These are phyloP conservation scores for Carallia pectinifolia DNA, from an alignment of 345 rosid genomes.

Conservation along the genomic window DNA sequence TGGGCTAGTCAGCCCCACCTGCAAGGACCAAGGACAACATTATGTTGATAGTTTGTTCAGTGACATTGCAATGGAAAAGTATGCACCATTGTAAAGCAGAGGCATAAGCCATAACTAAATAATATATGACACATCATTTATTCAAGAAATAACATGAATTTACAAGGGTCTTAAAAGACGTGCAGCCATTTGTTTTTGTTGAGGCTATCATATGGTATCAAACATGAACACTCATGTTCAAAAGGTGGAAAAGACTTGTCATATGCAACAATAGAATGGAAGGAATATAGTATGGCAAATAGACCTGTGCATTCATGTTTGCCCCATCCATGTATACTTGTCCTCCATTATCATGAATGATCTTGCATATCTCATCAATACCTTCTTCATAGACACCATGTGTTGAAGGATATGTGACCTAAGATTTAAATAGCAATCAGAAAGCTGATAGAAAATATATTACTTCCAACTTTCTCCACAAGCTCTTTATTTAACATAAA, in stretches of 20 bases:
- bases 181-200: not conserved
- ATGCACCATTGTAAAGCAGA: not conserved
- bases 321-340: slow-evolving; percentile 99
- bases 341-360: slow-evolving; percentile 93
- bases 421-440: slow-evolving; percentile 23
- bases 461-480: not conserved
- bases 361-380: slow-evolving; percentile 89
- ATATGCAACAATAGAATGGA: slow-evolving; percentile 1
- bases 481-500: not conserved
- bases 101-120: not conserved
- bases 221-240: not conserved
- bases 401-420: slow-evolving; percentile 97
- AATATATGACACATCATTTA: not conserved
- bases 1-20: slow-evolving; percentile 98
- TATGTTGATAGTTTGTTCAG: not conserved
- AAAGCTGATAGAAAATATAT: not conserved
- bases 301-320: slow-evolving; percentile 99
- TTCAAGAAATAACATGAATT: not conserved
- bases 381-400: slow-evolving; percentile 98
- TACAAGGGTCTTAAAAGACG: not conserved
- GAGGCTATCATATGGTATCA: not conserved
- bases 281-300: slow-evolving; percentile 12
- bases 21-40: slow-evolving; percentile 13
- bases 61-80: not conserved
- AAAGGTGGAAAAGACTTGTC: not conserved